Evolutionary conservation across 2,329 filamentous ascomycete genomes (phyloP).

Genomic region (Metarhizium guizhouense): DNA sequence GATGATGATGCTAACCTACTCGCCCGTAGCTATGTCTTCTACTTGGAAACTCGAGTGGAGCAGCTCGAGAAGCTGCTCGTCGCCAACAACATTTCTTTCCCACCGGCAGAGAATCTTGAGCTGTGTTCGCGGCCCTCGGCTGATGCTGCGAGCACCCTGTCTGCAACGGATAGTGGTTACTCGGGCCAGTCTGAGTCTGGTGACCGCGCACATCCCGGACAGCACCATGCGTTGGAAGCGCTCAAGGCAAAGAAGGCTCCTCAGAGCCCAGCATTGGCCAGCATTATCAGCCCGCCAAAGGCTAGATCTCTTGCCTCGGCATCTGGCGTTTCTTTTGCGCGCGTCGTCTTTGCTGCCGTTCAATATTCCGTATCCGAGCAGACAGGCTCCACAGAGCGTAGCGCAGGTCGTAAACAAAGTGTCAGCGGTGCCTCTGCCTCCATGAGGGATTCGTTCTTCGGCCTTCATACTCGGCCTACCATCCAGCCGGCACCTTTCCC

Average conservation of each 20-base stretch:
- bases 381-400: constrained; percentile 35
- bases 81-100: constrained; percentile 61
- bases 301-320: constrained; percentile 75
- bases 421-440: constrained; percentile 50
- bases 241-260: constrained; percentile 26
- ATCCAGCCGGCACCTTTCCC: constrained; percentile 84
- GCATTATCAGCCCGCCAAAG: constrained; percentile 69
- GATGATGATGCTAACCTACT: not conserved
- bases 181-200: constrained; percentile 23
- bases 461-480: constrained; percentile 82
- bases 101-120: constrained; percentile 62
- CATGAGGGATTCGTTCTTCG: constrained; percentile 94
- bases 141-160: constrained; percentile 24
- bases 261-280: constrained; percentile 47
- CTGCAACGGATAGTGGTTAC: constrained; percentile 24
- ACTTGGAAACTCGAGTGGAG: constrained; percentile 77
- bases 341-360: constrained; percentile 88
- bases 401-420: constrained; percentile 13
- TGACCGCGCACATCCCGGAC: constrained; percentile 16
- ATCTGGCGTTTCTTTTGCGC: constrained; percentile 87
- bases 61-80: constrained; percentile 72
- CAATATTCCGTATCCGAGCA: constrained; percentile 59
- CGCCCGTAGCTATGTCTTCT: constrained; percentile 71
- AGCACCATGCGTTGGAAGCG: constrained; percentile 21
- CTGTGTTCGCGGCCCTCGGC: constrained; percentile 41